Percentiles rank a stretch among this genome's conserved stretches.
phyloP scores from a whole-genome alignment of 2,329 filamentous ascomycete genomes.

The Claviceps quebecensis region DNA sequence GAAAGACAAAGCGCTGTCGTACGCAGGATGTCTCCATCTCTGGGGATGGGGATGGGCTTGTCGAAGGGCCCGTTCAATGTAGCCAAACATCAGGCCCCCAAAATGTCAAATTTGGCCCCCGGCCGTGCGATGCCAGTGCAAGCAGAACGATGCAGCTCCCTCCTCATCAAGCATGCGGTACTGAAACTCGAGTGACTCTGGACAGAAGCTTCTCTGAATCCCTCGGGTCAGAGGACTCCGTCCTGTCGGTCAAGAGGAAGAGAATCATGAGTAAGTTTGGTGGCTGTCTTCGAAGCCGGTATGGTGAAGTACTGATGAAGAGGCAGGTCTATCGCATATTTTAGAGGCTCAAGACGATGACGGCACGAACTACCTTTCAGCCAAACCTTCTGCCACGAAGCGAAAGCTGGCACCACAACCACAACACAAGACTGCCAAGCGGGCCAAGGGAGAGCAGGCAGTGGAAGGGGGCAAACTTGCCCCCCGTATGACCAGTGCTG shows the following conservation, averaged over 20 bases:
- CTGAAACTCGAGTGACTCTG: not conserved
- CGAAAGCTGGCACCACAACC: not conserved
- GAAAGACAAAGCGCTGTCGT: too few relatives aligned
- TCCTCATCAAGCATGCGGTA: not conserved
- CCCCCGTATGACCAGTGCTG: not conserved
- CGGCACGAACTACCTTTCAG: conserved; percentile 2
- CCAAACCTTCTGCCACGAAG: not conserved
- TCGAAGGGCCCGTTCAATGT: too few relatives aligned
- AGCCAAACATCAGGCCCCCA: not conserved
- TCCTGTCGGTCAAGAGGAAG: not conserved
- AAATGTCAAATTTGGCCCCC: not conserved
- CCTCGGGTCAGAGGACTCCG: not conserved
- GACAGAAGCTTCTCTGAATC: not conserved
- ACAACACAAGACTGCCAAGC: conserved; percentile 5
- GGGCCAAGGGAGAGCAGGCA: not conserved
- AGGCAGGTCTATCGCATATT: not conserved
- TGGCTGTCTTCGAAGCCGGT: not conserved
- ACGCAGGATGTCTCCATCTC: not conserved
- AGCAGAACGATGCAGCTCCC: not conserved
- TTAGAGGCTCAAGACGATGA: conserved; percentile 1
- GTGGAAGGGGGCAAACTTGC: not conserved
- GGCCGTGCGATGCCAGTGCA: not conserved
- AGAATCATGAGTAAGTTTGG: not conserved
- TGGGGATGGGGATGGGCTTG: not conserved
- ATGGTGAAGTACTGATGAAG: not conserved